A percentile compares a stretch with the other conserved stretches of the same genome.
Evolutionary conservation across 1,284 basidiomycete species (phyloP).

Genomic region (Xanthoconium separans): DNA sequence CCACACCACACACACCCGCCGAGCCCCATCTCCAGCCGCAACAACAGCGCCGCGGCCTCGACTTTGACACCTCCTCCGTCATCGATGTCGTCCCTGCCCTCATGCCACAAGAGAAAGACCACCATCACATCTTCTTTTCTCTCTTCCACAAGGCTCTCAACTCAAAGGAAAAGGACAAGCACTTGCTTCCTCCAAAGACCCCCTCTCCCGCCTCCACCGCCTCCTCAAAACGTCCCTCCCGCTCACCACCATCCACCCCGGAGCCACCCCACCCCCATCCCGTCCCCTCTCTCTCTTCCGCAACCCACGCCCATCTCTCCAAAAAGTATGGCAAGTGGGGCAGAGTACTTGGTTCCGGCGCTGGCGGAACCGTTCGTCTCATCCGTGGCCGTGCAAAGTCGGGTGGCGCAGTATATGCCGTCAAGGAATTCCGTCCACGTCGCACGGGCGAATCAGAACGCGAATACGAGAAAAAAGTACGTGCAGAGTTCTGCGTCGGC

Average conservation of each 20-base stretch:
- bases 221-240: slow-evolving; percentile 28
- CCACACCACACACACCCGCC: slow-evolving; percentile 35
- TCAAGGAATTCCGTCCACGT: slow-evolving; percentile 96
- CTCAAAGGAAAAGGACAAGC: slow-evolving; percentile 7
- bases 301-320: slow-evolving; percentile 87
- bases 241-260: slow-evolving; percentile 31
- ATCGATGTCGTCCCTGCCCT: slow-evolving; percentile 33
- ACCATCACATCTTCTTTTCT: slow-evolving; percentile 10
- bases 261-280: slow-evolving; percentile 30
- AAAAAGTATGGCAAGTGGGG: slow-evolving; percentile 99
- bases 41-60: slow-evolving; percentile 36
- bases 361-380: slow-evolving; percentile 95
- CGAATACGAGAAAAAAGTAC: slow-evolving; percentile 99
- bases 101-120: slow-evolving; percentile 26
- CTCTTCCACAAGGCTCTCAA: slow-evolving; percentile 25
- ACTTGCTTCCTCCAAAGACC: slow-evolving; percentile 28
- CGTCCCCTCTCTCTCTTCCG: slow-evolving; percentile 66
- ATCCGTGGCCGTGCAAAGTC: slow-evolving; percentile 86
- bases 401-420: slow-evolving; percentile 86
- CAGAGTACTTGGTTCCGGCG: slow-evolving; percentile 91
- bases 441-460: slow-evolving; percentile 87
- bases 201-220: slow-evolving; percentile 32
- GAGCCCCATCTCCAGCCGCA: slow-evolving; percentile 36
- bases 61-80: slow-evolving; percentile 38
- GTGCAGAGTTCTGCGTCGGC: slow-evolving; percentile 97